Conservation (phyloP, 2,329 filamentous ascomycete species). For the Endothia cerciana region DNA sequence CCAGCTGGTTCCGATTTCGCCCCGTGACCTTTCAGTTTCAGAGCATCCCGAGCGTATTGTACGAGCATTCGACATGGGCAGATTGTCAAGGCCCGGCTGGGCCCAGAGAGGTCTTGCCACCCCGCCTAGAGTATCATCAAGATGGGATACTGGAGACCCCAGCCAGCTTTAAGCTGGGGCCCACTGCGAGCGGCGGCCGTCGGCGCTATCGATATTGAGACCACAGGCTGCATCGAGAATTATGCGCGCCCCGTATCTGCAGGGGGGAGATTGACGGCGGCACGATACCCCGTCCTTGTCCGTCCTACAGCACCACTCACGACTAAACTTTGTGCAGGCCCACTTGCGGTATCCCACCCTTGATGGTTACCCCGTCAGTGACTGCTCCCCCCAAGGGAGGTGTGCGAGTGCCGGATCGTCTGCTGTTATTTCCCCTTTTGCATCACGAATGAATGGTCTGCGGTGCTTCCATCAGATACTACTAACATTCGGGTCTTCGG, state of each 20-base stretch:
- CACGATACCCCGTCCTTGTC: neutral
- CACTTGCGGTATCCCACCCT: neutral
- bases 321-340: neutral
- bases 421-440: no score
- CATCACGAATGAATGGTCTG: no score
- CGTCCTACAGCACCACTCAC: neutral
- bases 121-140: neutral
- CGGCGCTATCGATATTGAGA: slow-evolving; percentile 2
- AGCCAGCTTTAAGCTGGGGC: neutral
- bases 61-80: no score
- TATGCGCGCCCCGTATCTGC: neutral
- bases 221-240: no score
- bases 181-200: slow-evolving; percentile 1
- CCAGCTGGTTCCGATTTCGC: no score
- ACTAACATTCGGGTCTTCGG: neutral
- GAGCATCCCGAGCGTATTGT: no score
- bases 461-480: neutral
- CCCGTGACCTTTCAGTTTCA: no score
- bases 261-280: neutral
- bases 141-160: neutral
- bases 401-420: no score
- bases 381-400: neutral
- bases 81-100: neutral
- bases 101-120: slow-evolving; percentile 3
- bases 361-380: neutral